Conservation (phyloP, 306 rosid species). For the Biancaea sappan region DNA sequence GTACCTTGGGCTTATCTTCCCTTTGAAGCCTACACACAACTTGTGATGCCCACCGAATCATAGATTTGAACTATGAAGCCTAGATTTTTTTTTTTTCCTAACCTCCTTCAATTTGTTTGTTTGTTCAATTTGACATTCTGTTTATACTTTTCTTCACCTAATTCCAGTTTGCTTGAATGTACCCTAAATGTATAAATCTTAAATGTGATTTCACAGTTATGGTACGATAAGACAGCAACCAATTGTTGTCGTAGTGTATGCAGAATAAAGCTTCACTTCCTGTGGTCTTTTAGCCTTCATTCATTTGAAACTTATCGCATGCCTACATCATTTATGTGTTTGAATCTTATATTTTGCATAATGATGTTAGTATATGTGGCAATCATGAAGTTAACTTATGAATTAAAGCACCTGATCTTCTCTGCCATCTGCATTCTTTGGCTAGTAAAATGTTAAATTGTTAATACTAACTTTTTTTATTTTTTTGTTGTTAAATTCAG, state of each 20-base stretch:
- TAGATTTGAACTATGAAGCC: not conserved
- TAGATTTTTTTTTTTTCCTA: not conserved
- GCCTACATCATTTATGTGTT: not conserved
- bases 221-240: not conserved
- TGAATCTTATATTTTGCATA: not conserved
- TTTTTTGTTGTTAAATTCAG: conserved; percentile 39
- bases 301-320: not conserved
- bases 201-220: not conserved
- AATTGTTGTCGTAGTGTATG: not conserved
- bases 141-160: conserved; percentile 16
- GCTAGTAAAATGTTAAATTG: conserved; percentile 16
- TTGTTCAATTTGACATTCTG: conserved; percentile 4
- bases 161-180: conserved; percentile 6
- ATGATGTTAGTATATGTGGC: conserved; percentile 19
- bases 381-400: conserved; percentile 12
- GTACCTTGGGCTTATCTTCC: conserved; percentile 12
- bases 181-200: not conserved
- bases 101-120: not conserved
- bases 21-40: not conserved
- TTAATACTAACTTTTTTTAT: conserved; percentile 8
- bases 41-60: not conserved
- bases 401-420: not conserved
- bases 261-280: no score
- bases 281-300: not conserved
- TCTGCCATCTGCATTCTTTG: conserved; percentile 18